phyloP scores from a whole-genome alignment of 129 eudicot species.

The Tagetes patula region DNA sequence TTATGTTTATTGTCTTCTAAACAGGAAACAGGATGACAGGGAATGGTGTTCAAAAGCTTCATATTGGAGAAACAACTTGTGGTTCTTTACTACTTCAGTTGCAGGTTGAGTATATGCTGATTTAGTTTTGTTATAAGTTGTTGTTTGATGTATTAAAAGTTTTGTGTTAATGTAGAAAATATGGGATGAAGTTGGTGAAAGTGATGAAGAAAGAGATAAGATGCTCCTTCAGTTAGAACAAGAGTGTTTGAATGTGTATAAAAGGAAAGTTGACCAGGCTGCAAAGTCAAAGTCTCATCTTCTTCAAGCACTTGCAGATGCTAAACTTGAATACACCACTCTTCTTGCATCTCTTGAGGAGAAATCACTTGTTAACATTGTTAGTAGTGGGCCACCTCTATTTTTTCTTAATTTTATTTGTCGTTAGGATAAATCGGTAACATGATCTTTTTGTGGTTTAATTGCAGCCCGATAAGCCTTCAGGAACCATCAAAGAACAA shows the following conservation, averaged over 20 bases:
- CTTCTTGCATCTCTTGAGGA: constrained; percentile 88
- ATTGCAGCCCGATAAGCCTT: constrained; percentile 78
- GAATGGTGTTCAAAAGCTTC: constrained; percentile 53
- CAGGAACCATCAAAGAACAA: constrained; percentile 91
- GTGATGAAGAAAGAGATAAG: constrained; percentile 86
- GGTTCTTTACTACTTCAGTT: constrained; percentile 72
- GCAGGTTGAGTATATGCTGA: constrained; percentile 48
- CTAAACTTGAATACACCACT: constrained; percentile 64
- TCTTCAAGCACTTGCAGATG: constrained; percentile 87
- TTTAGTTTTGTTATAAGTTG: not conserved
- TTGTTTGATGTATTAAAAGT: not conserved
- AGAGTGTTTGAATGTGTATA: constrained; percentile 93
- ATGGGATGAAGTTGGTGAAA: constrained; percentile 99
- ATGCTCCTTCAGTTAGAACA: constrained; percentile 97
- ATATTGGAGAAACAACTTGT: constrained; percentile 69
- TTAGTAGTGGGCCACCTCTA: constrained; percentile 36
- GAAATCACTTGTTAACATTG: constrained; percentile 52
- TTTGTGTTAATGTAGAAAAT: constrained; percentile 61
- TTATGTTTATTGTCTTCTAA: not conserved
- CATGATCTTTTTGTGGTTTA: constrained; percentile 16
- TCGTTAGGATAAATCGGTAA: not conserved
- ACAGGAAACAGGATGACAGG: constrained; percentile 53
- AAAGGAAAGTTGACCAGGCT: constrained; percentile 88
- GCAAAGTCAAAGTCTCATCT: constrained; percentile 75
- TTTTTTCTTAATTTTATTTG: not conserved